Conservation (phyloP, 345 rosid genomes). For the Rhizophora apiculata region DNA sequence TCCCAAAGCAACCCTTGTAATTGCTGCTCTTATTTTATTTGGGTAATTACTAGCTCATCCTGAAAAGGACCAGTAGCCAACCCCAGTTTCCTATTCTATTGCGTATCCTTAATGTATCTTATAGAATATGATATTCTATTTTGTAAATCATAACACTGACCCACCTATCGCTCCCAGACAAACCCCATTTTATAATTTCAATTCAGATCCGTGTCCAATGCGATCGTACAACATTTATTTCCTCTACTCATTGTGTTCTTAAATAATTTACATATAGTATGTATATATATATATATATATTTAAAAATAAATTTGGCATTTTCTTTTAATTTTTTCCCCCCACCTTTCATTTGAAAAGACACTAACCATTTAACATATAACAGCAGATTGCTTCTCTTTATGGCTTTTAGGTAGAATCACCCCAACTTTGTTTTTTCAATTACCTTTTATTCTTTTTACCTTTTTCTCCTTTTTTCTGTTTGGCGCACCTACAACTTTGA, state of each 20-base stretch:
- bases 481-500: constrained; percentile 8
- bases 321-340: neutral
- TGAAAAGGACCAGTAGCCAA: constrained; percentile 38
- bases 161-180: constrained; percentile 36
- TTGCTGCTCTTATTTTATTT: constrained; percentile 26
- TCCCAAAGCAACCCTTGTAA: constrained; percentile 20
- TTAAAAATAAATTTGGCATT: neutral
- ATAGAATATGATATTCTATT: constrained; percentile 16
- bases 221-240: constrained; percentile 16
- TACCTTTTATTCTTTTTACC: constrained; percentile 10
- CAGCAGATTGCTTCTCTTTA: neutral
- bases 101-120: constrained; percentile 18
- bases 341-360: constrained; percentile 4
- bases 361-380: constrained; percentile 3
- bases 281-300: no score
- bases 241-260: neutral
- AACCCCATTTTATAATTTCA: constrained; percentile 19
- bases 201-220: constrained; percentile 9
- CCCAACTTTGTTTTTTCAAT: constrained; percentile 2
- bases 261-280: neutral
- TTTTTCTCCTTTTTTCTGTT: constrained; percentile 7
- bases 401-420: constrained; percentile 20
- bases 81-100: constrained; percentile 28
- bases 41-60: constrained; percentile 23
- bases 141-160: constrained; percentile 15